phyloP scores from a whole-genome alignment of 2,329 filamentous ascomycete genomes.

The Cladosporium phlei region DNA sequence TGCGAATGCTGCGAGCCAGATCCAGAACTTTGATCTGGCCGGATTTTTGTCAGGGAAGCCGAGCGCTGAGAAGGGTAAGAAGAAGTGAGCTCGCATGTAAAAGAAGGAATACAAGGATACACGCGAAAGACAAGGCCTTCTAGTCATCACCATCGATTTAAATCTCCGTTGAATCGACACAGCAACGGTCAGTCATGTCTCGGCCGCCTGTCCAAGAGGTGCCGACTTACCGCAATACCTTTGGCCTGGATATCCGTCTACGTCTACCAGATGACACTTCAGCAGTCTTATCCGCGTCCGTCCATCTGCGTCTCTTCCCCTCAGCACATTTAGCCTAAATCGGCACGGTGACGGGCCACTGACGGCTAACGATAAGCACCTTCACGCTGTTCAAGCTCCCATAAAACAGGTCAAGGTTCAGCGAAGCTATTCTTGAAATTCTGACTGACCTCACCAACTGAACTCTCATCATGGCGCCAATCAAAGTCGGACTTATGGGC shows the following conservation, averaged over 20 bases:
- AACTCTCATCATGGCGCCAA: constrained; percentile 21
- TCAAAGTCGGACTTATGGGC: constrained; percentile 49
- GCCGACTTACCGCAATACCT: too few species aligned
- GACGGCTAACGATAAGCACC: background rate
- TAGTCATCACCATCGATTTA: too few species aligned
- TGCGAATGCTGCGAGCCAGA: constrained; percentile 44
- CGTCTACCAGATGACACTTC: too few species aligned
- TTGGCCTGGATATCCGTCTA: too few species aligned
- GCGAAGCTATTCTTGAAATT: background rate
- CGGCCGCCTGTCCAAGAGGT: too few species aligned
- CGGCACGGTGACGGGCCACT: background rate
- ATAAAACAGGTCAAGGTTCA: background rate
- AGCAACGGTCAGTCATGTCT: too few species aligned
- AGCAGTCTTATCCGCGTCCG: too few species aligned
- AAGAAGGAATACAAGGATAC: background rate
- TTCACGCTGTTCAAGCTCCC: background rate
- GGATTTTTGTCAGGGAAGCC: constrained; percentile 61
- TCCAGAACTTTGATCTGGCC: constrained; percentile 64
- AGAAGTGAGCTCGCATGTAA: constrained; percentile 1
- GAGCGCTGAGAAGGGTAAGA: constrained; percentile 1
- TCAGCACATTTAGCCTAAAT: constrained; percentile 11
- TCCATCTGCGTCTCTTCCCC: too few species aligned
- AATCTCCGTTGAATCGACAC: too few species aligned
- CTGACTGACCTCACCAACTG: too few species aligned
- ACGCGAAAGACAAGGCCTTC: too few species aligned